Evolutionary conservation across 179 eudicot genomes (phyloP).

Genomic region (Patellifolia procumbens): DNA sequence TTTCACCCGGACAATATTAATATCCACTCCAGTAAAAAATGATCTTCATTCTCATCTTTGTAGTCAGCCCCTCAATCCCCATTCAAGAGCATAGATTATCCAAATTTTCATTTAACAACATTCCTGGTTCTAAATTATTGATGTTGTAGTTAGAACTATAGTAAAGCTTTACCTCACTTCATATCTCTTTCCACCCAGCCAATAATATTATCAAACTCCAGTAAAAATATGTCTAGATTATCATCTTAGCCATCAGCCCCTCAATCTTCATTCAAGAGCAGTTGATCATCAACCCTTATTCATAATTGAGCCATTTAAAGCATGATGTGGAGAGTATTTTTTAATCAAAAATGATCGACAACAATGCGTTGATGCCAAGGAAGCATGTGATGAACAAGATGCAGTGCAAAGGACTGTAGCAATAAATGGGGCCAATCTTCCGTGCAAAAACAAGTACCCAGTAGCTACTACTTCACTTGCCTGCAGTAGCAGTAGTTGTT

Average conservation of each 20-base stretch:
- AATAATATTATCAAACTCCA: background rate
- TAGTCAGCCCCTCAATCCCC: too few species aligned
- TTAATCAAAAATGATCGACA: background rate
- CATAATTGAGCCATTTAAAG: background rate
- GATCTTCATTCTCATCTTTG: too few species aligned
- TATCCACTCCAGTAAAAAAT: too few species aligned
- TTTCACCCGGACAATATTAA: too few species aligned
- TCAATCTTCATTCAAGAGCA: background rate
- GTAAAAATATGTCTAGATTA: background rate
- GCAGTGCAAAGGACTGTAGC: background rate
- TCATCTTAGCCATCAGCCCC: background rate
- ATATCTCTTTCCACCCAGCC: background rate
- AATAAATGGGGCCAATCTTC: conserved; percentile 1
- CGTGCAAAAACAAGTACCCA: background rate
- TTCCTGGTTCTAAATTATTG: background rate
- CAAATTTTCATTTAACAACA: too few species aligned
- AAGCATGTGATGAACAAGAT: too few species aligned
- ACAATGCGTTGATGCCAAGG: background rate
- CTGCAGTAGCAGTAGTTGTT: background rate
- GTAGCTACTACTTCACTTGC: background rate
- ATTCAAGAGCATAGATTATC: too few species aligned
- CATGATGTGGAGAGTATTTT: background rate
- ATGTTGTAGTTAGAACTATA: background rate
- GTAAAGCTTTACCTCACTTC: background rate
- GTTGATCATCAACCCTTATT: background rate